Percentiles rank a stretch among this genome's conserved stretches.
phyloP scores from a whole-genome alignment of 805 yeast species.

The Torulaspora quercuum region DNA sequence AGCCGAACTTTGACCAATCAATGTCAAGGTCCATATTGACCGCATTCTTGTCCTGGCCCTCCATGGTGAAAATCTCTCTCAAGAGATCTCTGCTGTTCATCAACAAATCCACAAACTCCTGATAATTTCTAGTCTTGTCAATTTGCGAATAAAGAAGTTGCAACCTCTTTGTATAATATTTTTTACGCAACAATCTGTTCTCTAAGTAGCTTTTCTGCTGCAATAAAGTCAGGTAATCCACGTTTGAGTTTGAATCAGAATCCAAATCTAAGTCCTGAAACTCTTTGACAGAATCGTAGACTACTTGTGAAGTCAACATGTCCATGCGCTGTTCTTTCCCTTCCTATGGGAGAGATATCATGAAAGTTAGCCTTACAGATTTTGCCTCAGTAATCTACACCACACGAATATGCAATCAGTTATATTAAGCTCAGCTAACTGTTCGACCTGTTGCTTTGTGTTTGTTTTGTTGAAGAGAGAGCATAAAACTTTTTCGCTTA shows the following conservation, averaged over 20 bases:
- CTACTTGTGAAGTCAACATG: slow-evolving; percentile 22
- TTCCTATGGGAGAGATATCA: slow-evolving; percentile 2
- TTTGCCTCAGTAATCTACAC: too few relatives aligned
- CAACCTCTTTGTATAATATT: slow-evolving; percentile 25
- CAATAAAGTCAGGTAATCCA: slow-evolving; percentile 24
- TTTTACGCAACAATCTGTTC: slow-evolving; percentile 19
- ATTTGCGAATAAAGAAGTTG: slow-evolving; percentile 27
- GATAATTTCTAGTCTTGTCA: slow-evolving; percentile 32
- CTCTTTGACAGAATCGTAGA: slow-evolving; percentile 17
- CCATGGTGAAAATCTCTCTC: slow-evolving; percentile 32
- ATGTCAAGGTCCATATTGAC: slow-evolving; percentile 12
- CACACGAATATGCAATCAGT: too few relatives aligned
- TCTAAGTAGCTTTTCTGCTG: slow-evolving; percentile 27
- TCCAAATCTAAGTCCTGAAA: slow-evolving; percentile 26
- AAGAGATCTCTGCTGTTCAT: slow-evolving; percentile 26
- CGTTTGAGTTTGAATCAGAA: slow-evolving; percentile 19
- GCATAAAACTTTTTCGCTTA: too few relatives aligned
- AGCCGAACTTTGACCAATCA: slow-evolving; percentile 30
- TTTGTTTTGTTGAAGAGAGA: neutral
- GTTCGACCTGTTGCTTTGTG: neutral
- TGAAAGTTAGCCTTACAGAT: slow-evolving; percentile 1
- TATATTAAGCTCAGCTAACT: too few relatives aligned
- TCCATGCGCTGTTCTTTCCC: slow-evolving; percentile 2
- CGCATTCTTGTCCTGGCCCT: slow-evolving; percentile 18
- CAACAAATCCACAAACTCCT: slow-evolving; percentile 32